phyloP scores from a whole-genome alignment of 208 protist species.

The Herpetomonas muscarum region DNA sequence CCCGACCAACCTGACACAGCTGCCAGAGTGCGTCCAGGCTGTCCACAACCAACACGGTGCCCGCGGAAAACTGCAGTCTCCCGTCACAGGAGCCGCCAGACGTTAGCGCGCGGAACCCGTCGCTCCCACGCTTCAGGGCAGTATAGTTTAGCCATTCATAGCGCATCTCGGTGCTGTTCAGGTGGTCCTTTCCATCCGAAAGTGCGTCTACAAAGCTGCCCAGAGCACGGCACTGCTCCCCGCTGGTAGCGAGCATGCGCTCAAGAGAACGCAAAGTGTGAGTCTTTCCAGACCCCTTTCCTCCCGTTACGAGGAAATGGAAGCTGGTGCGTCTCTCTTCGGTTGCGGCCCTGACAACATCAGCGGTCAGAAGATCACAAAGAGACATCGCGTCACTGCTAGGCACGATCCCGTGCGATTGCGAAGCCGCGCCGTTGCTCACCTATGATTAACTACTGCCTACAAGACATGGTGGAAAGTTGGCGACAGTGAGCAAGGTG shows the following conservation, averaged over 20 bases:
- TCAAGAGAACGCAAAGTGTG: slow-evolving; percentile 20
- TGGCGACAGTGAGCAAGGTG: too few relatives aligned
- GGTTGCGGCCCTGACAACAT: slow-evolving; percentile 5
- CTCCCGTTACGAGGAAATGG: slow-evolving; percentile 24
- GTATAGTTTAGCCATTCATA: not conserved
- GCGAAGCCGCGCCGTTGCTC: too few relatives aligned
- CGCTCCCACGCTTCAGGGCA: not conserved
- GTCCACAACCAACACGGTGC: slow-evolving; percentile 58
- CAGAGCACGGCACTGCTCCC: not conserved
- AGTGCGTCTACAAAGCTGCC: too few relatives aligned
- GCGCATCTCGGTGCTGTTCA: not conserved
- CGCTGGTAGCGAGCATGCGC: slow-evolving; percentile 1
- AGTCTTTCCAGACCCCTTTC: slow-evolving; percentile 23
- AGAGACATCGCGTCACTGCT: slow-evolving; percentile 4
- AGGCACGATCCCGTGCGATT: too few relatives aligned
- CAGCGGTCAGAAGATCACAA: slow-evolving; percentile 17
- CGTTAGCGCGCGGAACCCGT: not conserved
- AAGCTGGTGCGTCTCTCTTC: not conserved
- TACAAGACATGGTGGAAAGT: too few relatives aligned
- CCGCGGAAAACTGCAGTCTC: slow-evolving; percentile 4
- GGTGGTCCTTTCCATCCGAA: too few relatives aligned
- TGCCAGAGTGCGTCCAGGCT: slow-evolving; percentile 44
- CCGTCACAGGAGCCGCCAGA: not conserved
- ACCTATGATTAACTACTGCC: too few relatives aligned
- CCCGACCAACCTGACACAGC: slow-evolving; percentile 30